Evolutionary conservation across 441 rosid species (phyloP), one percentile per base, ranked within the genome.

Genomic region (Aquilaria agallochum): DNA sequence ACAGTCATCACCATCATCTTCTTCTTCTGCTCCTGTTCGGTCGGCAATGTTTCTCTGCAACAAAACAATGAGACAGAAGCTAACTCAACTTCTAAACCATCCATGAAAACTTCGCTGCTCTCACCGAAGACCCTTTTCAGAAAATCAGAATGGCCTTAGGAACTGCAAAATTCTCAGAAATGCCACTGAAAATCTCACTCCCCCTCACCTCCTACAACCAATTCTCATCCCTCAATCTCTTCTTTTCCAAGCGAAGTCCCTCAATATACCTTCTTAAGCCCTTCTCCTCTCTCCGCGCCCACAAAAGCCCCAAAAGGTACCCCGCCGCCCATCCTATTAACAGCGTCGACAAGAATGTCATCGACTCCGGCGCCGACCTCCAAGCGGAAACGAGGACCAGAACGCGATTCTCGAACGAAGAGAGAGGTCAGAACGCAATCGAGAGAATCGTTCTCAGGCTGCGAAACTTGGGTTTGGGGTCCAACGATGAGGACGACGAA

Each of bases 361-460:
- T 9, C 45, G 72, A 78, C 36, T 57, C 53, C 2, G 63, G 50
- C 63, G 60, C 47, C 31, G 64, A 58, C 15, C 62, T 27, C 63
- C 61, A 67, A 65, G 11, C 49, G 1, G 74, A 65, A 34, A 55
- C 68, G 13, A 65, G 54, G 40, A 69, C 58, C 66, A 74, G 55
- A 67, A 67, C 74, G 27, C 68, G 71, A 31, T 72, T 69, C 49
- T 60, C 66, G 14, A 64, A 70, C 61, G 62, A 64, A 56, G 88
- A 77, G 55, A 85, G 59, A 74, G 88, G 88, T 15, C 79, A 82
- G 47, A 89, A 65, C 53, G 91, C 96, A 9, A 81, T 86, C 3
- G 92, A 95, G 50, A 79, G 94, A 68, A 95, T 95, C 36, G 97
- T 89, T 55, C 88, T 91, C 55, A 80, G 96, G 65, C 68, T 95